Base-by-base conservation (phyloP, 306 rosid species). In the Betula pendula region DNA sequence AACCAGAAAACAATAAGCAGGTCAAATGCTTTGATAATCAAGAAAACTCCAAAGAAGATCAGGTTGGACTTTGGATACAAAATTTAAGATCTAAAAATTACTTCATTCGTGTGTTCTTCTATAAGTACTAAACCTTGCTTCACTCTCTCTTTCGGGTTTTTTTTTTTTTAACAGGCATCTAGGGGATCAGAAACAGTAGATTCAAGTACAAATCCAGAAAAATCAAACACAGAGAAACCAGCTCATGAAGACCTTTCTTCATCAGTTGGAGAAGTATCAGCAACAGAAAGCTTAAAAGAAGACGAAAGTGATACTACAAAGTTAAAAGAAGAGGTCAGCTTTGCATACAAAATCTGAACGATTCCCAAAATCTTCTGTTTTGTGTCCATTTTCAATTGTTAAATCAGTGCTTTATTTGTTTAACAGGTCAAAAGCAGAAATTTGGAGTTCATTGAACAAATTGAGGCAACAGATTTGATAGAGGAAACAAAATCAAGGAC, bases 321-420 rank as follows among this genome's bases (percentile, higher is more conserved):
- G 20, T 43, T 52, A 42, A 73, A 74, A 8, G 48, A 80, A 62
- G 77, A 84, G 83, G 83, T 81, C 53, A 70, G 75, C 42, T 78
- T 29, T 45, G 29, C 27, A 29, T 29, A 72, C 5, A 3, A 77
- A 33, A 68, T 72, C 31, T 31, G 9, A 55, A 58, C 73, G n/a
- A 1, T 11, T 69, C 70, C 69, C 48, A 9, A 24, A 62, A 62
- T 33, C 20, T 80, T 77, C 24, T 13, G 16, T 16, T 52, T 10
- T 68, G 31, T 31, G 38, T 62, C 14, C 25, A 35, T 58, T 70
- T 62, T 68, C 12, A 31, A 20, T 51, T 24, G 17, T 20, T 63
- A 16, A 29, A 40, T 27, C 44, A 52, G 12, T 71, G 47, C 20
- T 31, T 45, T 15, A 19, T 12, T 38, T 42, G 11, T 31, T 47